phyloP scores from a whole-genome alignment of 495 filamentous ascomycete species.

The Trypethelium eluteriae region DNA sequence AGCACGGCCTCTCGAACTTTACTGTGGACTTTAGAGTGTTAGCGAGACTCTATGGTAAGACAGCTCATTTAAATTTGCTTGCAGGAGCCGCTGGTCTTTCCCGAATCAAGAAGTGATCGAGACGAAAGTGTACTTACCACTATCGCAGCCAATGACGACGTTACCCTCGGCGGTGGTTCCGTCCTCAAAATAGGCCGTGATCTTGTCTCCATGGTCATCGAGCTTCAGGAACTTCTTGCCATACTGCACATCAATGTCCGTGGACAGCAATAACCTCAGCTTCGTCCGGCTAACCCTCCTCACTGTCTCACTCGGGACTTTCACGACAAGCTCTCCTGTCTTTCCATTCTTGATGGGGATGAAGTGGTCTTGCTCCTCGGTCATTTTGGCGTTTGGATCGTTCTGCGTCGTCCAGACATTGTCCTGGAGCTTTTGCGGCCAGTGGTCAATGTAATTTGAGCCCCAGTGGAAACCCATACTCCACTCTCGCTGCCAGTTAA shows the following conservation, averaged over 20 bases:
- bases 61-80: no score
- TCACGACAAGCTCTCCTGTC: conserved; percentile 21
- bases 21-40: not conserved
- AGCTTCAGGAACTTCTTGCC: conserved; percentile 16
- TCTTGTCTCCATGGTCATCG: conserved; percentile 13
- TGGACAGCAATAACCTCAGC: conserved; percentile 15
- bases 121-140: conserved; percentile 18
- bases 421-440: not conserved
- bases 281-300: conserved; percentile 18
- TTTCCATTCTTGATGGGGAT: conserved; percentile 19
- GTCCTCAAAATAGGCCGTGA: conserved; percentile 25
- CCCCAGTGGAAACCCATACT: conserved; percentile 13
- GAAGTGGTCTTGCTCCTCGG: not conserved
- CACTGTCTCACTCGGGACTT: conserved; percentile 11
- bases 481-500: conserved; percentile 11
- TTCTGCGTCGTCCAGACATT: not conserved
- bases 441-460: not conserved
- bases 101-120: not conserved
- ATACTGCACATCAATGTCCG: conserved; percentile 15
- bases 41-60: not conserved
- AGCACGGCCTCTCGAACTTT: conserved; percentile 19
- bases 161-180: conserved; percentile 19
- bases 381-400: conserved; percentile 5
- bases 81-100: no score
- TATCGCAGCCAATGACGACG: conserved; percentile 26